phyloP scores from a whole-genome alignment of 2,329 filamentous ascomycete genomes.

The Cyphellophora europaea region DNA sequence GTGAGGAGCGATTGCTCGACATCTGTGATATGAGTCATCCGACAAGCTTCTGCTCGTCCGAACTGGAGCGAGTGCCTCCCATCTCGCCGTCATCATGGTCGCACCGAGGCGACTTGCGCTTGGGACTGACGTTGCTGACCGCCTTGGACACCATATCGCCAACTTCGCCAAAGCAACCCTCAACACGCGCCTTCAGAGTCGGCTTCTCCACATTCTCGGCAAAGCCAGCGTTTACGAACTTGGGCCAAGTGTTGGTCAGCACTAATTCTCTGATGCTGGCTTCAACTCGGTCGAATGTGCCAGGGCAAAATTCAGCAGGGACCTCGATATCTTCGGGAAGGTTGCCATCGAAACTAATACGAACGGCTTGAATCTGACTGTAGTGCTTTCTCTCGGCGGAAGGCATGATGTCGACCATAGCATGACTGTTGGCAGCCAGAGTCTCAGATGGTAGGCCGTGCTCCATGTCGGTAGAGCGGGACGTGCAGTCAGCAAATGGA shows the following conservation, averaged over 20 bases:
- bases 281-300: constrained; percentile 51
- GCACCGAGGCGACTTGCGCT: too few species aligned
- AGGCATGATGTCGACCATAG: background rate
- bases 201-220: constrained; percentile 10
- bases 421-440: too few species aligned
- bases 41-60: too few species aligned
- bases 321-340: constrained; percentile 26
- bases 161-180: too few species aligned
- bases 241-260: constrained; percentile 58
- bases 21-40: too few species aligned
- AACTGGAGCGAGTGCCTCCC: too few species aligned
- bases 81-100: too few species aligned
- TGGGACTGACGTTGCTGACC: too few species aligned
- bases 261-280: constrained; percentile 57
- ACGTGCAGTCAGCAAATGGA: constrained; percentile 23
- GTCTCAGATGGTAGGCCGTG: too few species aligned
- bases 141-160: too few species aligned
- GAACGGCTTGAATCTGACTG: constrained; percentile 12
- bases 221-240: constrained; percentile 25
- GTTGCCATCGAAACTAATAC: constrained; percentile 21
- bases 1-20: too few species aligned
- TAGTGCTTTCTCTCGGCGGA: constrained; percentile 1
- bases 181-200: constrained; percentile 1
- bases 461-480: constrained; percentile 9
- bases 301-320: constrained; percentile 38